Evolutionary conservation across 345 rosid genomes (phyloP).

Genomic region (Schrenkiella parvula): DNA sequence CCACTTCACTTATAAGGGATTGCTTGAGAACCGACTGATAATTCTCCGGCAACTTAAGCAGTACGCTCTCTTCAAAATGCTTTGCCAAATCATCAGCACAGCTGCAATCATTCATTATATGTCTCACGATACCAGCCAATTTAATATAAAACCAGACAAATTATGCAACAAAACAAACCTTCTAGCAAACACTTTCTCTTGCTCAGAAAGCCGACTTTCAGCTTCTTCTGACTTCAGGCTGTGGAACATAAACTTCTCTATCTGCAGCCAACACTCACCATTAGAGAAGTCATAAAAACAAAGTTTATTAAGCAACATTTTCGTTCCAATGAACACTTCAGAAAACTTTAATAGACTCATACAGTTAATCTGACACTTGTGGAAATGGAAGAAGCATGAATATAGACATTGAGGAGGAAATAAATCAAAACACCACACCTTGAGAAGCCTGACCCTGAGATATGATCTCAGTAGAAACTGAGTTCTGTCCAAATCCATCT

Average conservation of each 20-base stretch:
- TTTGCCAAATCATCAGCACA: slow-evolving; percentile 53
- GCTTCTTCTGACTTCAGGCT: slow-evolving; percentile 49
- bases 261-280: slow-evolving; percentile 37
- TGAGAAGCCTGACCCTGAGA: slow-evolving; percentile 78
- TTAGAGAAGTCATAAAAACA: neutral
- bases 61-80: slow-evolving; percentile 65
- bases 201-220: slow-evolving; percentile 48
- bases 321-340: neutral
- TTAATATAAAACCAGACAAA: neutral
- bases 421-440: slow-evolving; percentile 37
- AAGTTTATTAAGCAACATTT: neutral
- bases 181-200: slow-evolving; percentile 57
- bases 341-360: neutral
- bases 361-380: neutral
- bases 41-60: slow-evolving; percentile 68
- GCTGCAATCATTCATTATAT: slow-evolving; percentile 33
- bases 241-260: slow-evolving; percentile 73
- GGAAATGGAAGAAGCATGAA: neutral
- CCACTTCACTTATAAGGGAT: slow-evolving; percentile 69
- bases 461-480: slow-evolving; percentile 85
- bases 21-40: slow-evolving; percentile 73
- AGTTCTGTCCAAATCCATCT: slow-evolving; percentile 78
- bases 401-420: neutral
- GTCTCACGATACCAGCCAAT: neutral
- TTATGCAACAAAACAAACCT: slow-evolving; percentile 40